A percentile compares a stretch with the other conserved stretches of the same genome.
phyloP scores from a whole-genome alignment of 768 basidiomycete genomes.

The Daedaleopsis nitida region DNA sequence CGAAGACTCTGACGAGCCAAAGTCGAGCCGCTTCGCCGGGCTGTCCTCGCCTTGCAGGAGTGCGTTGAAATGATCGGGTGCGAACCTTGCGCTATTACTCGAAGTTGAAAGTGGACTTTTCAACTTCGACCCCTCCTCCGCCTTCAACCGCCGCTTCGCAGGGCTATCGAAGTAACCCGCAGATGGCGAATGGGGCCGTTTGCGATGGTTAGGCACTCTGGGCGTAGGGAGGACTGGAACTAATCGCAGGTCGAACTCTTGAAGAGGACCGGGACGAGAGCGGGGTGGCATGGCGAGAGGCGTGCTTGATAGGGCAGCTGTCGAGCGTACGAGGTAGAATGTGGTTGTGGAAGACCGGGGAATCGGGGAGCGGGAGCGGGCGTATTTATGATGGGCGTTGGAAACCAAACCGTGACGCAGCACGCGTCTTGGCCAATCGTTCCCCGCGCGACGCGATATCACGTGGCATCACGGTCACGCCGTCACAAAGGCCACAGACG shows the following conservation, averaged over 20 bases:
- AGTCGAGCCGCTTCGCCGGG: slow-evolving; percentile 56
- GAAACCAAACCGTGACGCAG: slow-evolving; percentile 18
- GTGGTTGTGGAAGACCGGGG: slow-evolving; percentile 4
- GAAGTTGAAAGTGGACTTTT: slow-evolving; percentile 42
- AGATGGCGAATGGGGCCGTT: slow-evolving; percentile 66
- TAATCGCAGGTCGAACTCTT: slow-evolving; percentile 58
- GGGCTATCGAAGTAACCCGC: slow-evolving; percentile 52
- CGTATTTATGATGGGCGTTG: slow-evolving; percentile 19
- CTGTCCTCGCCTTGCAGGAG: slow-evolving; percentile 44
- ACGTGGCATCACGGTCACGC: slow-evolving; percentile 12
- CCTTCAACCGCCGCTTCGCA: slow-evolving; percentile 68
- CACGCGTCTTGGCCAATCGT: not conserved
- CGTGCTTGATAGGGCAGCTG: slow-evolving; percentile 1
- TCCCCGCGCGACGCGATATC: slow-evolving; percentile 18
- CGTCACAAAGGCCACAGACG: slow-evolving; percentile 3
- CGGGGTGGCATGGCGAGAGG: slow-evolving; percentile 16
- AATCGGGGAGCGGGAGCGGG: not conserved
- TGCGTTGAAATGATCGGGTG: slow-evolving; percentile 43
- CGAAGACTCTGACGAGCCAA: slow-evolving; percentile 33
- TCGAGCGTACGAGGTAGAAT: not conserved
- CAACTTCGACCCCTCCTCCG: slow-evolving; percentile 49
- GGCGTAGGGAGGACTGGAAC: slow-evolving; percentile 43
- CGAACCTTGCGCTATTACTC: slow-evolving; percentile 41
- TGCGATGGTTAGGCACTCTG: slow-evolving; percentile 39
- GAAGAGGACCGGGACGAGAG: slow-evolving; percentile 50